Evolutionary conservation across 805 yeast genomes (phyloP).

Genomic region (Metschnikowia lunata): DNA sequence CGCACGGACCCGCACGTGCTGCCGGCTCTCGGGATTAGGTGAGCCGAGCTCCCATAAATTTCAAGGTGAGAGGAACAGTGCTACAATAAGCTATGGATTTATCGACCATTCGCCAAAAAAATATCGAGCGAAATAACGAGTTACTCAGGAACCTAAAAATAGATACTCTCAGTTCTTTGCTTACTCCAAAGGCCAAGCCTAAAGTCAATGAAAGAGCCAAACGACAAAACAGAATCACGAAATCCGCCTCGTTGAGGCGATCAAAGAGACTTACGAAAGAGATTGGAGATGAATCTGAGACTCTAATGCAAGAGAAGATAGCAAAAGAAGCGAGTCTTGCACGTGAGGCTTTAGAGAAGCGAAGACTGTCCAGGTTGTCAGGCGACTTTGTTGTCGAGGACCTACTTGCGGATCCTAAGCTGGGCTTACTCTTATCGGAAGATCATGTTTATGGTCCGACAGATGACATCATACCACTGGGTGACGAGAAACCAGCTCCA

Average conservation of each 20-base stretch:
- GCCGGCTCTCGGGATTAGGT: no score
- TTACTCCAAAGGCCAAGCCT: slow-evolving; percentile 24
- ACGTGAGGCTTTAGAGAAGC: slow-evolving; percentile 28
- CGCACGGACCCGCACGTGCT: no score
- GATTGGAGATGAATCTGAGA: slow-evolving; percentile 25
- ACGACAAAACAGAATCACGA: slow-evolving; percentile 12
- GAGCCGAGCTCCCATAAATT: no score
- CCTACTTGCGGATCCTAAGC: slow-evolving; percentile 41
- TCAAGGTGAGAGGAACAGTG: no score
- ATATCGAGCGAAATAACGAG: slow-evolving; percentile 79
- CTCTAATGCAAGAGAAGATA: not conserved
- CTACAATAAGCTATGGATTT: not conserved
- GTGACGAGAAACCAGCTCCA: no score
- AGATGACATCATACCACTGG: no score
- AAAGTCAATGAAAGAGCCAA: slow-evolving; percentile 17
- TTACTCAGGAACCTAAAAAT: slow-evolving; percentile 69
- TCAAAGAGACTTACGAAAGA: slow-evolving; percentile 70
- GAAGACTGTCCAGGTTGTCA: slow-evolving; percentile 52
- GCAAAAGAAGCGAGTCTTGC: slow-evolving; percentile 20
- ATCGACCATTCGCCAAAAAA: slow-evolving; percentile 35
- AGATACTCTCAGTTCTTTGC: slow-evolving; percentile 50
- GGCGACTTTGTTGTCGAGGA: slow-evolving; percentile 67
- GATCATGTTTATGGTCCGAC: slow-evolving; percentile 4
- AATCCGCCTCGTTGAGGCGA: slow-evolving; percentile 56
- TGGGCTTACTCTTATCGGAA: slow-evolving; percentile 33